These are phyloP conservation scores for Pseudogymnoascus sp. DNA, from an alignment of 2,329 filamentous ascomycete genomes.

Conservation along the genomic window DNA sequence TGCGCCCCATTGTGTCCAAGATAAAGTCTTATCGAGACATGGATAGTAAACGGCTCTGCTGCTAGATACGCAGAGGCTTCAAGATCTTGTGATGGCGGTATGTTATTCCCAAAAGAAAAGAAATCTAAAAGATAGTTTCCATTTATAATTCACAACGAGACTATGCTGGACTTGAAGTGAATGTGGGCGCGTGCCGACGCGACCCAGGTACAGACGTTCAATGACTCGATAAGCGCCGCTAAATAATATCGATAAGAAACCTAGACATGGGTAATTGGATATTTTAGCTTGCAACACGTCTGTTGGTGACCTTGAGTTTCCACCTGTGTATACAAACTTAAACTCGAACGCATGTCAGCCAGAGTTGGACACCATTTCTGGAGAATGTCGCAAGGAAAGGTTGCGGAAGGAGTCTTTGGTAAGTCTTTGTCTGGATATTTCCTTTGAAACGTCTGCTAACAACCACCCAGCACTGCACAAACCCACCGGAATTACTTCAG, in stretches of 20 bases:
- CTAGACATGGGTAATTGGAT: constrained; percentile 1
- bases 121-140: not conserved
- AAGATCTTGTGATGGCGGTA: not conserved
- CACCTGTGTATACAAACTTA: not conserved
- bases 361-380: constrained; percentile 14
- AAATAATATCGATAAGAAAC: constrained; percentile 5
- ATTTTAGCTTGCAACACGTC: constrained; percentile 1
- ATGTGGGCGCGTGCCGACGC: not conserved
- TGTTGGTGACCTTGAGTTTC: not conserved
- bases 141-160: not conserved
- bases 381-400: constrained; percentile 32
- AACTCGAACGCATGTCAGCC: constrained; percentile 16
- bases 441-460: constrained; percentile 12
- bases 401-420: constrained; percentile 58
- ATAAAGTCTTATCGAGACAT: not conserved
- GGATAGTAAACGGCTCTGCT: not conserved
- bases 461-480: constrained; percentile 76
- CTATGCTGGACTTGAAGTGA: not conserved
- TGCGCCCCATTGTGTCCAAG: not conserved
- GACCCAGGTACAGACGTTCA: not conserved
- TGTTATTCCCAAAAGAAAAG: not conserved
- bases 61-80: not conserved
- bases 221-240: constrained; percentile 7
- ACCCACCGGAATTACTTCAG: constrained; percentile 76
- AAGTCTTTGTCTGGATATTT: constrained; percentile 20